A percentile compares a stretch with the other conserved stretches of the same genome.
These are phyloP conservation scores for Acacia melanoxylon DNA, from an alignment of 306 rosid genomes.

Conservation along the genomic window DNA sequence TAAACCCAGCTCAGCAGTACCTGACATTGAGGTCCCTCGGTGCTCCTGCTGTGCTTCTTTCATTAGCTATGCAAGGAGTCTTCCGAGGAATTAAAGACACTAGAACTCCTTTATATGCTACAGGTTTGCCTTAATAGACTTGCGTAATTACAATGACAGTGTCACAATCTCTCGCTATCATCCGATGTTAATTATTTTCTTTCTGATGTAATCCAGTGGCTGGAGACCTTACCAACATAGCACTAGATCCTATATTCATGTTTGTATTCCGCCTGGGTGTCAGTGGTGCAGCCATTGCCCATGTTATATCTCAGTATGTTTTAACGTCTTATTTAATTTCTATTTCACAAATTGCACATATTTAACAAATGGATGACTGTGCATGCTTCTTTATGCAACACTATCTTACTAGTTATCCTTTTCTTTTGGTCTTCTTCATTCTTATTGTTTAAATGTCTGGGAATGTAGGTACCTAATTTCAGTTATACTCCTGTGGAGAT, in stretches of 20 bases:
- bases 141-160: not conserved
- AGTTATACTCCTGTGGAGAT: constrained; percentile 68
- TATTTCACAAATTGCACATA: not conserved
- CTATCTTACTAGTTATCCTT: constrained; percentile 1
- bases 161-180: constrained; percentile 5
- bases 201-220: constrained; percentile 56
- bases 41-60: constrained; percentile 97
- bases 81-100: constrained; percentile 97
- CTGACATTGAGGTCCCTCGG: constrained; percentile 88
- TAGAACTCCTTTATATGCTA: constrained; percentile 86
- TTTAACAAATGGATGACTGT: constrained; percentile 8
- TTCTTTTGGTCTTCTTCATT: constrained; percentile 6
- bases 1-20: constrained; percentile 72
- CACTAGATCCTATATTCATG: constrained; percentile 80
- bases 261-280: constrained; percentile 67
- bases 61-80: constrained; percentile 93
- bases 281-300: constrained; percentile 94
- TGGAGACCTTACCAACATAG: constrained; percentile 85
- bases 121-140: constrained; percentile 49
- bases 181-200: constrained; percentile 27
- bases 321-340: constrained; percentile 34
- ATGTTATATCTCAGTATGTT: constrained; percentile 93
- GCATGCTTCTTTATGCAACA: constrained; percentile 13
- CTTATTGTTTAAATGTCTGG: constrained; percentile 17
- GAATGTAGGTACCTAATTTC: constrained; percentile 68